A percentile compares a stretch with the other conserved stretches of the same genome.
phyloP scores from a whole-genome alignment of 1,139 yeast species.

The Yamadazyma conglobata region DNA sequence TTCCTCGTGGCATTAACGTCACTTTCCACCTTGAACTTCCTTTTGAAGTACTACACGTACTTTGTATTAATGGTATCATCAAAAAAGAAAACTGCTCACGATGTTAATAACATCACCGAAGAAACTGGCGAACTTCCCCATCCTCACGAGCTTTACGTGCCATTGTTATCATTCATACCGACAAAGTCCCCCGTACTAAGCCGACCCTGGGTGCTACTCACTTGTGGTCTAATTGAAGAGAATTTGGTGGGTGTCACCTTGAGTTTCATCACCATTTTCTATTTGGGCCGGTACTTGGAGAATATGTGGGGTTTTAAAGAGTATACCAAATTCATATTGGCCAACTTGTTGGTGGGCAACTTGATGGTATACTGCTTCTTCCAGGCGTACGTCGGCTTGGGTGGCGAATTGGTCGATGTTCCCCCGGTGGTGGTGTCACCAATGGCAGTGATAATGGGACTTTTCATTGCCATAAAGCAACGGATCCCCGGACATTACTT shows the following conservation, averaged over 20 bases:
- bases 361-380: constrained; percentile 33
- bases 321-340: constrained; percentile 25
- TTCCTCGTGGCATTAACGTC: constrained; percentile 31
- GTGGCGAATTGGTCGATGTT: constrained; percentile 26
- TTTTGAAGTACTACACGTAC: constrained; percentile 30
- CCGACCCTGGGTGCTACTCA: constrained; percentile 39
- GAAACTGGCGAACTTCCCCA: constrained; percentile 38
- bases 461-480: constrained; percentile 44
- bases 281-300: constrained; percentile 37
- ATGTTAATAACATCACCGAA: constrained; percentile 25
- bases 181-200: constrained; percentile 33
- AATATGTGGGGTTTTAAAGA: constrained; percentile 37
- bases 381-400: constrained; percentile 24
- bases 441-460: constrained; percentile 39
- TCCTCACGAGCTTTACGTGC: constrained; percentile 41
- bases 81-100: constrained; percentile 22
- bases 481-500: constrained; percentile 43
- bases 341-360: constrained; percentile 29
- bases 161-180: constrained; percentile 39
- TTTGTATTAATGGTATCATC: constrained; percentile 31
- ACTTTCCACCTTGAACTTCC: constrained; percentile 25
- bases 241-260: constrained; percentile 26
- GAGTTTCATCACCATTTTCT: constrained; percentile 27
- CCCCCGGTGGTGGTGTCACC: constrained; percentile 38
- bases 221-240: constrained; percentile 35